phyloP scores from a whole-genome alignment of 371 early-diverging fungal genomes.

The Apophysomyces sp. region DNA sequence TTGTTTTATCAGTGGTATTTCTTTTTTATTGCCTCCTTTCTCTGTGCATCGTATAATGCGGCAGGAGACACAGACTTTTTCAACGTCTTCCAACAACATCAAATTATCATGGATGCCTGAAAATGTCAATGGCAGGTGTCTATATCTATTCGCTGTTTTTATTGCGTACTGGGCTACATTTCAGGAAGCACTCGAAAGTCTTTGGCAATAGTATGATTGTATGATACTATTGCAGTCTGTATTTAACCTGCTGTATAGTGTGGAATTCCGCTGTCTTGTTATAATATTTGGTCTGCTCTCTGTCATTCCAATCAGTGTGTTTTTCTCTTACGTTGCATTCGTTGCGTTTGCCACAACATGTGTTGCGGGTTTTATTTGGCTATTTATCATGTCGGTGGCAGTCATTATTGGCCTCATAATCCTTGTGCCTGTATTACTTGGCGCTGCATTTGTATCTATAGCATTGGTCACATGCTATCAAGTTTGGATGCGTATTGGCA shows the following conservation, averaged over 20 bases:
- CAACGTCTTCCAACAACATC: too few species aligned
- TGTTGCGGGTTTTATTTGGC: neutral
- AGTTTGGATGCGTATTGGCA: neutral
- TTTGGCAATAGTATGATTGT: neutral
- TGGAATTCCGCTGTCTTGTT: neutral
- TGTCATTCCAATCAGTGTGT: neutral
- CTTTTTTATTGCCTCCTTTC: neutral
- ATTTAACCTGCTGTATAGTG: neutral
- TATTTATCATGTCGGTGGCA: neutral
- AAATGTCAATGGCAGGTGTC: neutral
- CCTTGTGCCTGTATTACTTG: slow-evolving; percentile 1
- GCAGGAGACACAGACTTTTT: neutral
- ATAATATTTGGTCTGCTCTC: neutral
- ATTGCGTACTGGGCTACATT: neutral
- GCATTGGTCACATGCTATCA: neutral
- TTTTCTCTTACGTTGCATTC: neutral
- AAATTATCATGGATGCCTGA: neutral
- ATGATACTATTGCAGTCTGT: neutral
- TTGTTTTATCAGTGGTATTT: neutral
- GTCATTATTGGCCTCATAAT: neutral
- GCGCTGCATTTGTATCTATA: neutral
- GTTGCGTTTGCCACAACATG: neutral
- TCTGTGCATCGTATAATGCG: neutral
- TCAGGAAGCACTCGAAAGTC: neutral
- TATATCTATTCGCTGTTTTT: too few species aligned